Percentiles rank a stretch among this genome's conserved stretches.
These are phyloP conservation scores for Angomonas ambiguus DNA, from an alignment of 208 protist genomes.

Conservation along the genomic window DNA sequence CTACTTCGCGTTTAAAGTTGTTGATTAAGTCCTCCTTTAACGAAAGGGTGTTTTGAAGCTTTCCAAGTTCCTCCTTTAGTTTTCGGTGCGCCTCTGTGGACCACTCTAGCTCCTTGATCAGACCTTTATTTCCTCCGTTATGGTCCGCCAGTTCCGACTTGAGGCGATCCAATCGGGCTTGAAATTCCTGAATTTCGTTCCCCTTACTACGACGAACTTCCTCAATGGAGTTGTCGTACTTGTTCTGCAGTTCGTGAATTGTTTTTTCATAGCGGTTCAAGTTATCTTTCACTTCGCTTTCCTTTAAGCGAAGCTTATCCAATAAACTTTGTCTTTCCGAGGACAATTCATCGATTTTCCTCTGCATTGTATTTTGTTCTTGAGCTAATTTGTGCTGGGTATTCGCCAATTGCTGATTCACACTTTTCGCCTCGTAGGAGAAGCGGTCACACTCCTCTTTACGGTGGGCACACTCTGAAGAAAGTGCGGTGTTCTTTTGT, in stretches of 20 bases:
- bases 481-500: constrained; percentile 34
- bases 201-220: constrained; percentile 30
- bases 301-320: constrained; percentile 45
- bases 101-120: constrained; percentile 35
- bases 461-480: constrained; percentile 13
- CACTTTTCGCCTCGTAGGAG: constrained; percentile 33
- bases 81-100: constrained; percentile 27
- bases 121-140: constrained; percentile 36
- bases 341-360: constrained; percentile 33
- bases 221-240: constrained; percentile 22
- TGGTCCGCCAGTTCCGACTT: constrained; percentile 39
- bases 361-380: constrained; percentile 26
- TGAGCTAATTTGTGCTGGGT: constrained; percentile 23
- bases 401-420: constrained; percentile 31
- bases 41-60: constrained; percentile 8
- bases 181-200: constrained; percentile 42
- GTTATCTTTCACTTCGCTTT: constrained; percentile 35
- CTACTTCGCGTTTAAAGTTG: constrained; percentile 14
- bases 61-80: constrained; percentile 21
- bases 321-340: constrained; percentile 24
- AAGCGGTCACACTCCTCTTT: constrained; percentile 43
- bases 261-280: constrained; percentile 35
- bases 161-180: constrained; percentile 37
- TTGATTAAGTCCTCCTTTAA: constrained; percentile 20
- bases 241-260: constrained; percentile 36